Evolutionary conservation across 805 yeast genomes (phyloP).

Genomic region (Pichia kluyveri): DNA sequence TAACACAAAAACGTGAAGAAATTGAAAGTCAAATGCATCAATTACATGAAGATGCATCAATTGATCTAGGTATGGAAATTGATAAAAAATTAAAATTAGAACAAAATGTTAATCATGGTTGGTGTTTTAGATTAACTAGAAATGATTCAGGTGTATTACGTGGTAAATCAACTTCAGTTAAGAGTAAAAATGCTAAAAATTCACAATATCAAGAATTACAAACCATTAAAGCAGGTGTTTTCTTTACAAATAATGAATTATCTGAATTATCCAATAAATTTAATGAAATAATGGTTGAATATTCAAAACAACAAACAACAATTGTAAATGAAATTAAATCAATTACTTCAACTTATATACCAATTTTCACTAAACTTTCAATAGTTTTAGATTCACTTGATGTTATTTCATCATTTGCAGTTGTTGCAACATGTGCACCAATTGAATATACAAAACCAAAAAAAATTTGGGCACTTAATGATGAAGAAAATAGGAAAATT

Average conservation of each 20-base stretch:
- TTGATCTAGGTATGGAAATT: slow-evolving; percentile 69
- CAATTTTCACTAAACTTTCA: slow-evolving; percentile 64
- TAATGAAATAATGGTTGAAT: slow-evolving; percentile 50
- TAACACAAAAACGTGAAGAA: slow-evolving; percentile 48
- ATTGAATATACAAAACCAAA: slow-evolving; percentile 68
- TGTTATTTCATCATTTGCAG: slow-evolving; percentile 79
- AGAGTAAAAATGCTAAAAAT: slow-evolving; percentile 13
- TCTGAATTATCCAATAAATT: slow-evolving; percentile 52
- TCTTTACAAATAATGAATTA: slow-evolving; percentile 68
- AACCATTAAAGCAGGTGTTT: slow-evolving; percentile 93
- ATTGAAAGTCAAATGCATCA: slow-evolving; percentile 46
- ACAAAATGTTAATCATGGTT: slow-evolving; percentile 79
- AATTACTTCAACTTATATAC: slow-evolving; percentile 73
- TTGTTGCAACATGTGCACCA: slow-evolving; percentile 75
- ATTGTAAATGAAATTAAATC: slow-evolving; percentile 76
- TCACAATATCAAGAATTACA: slow-evolving; percentile 67
- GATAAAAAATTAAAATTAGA: slow-evolving; percentile 88
- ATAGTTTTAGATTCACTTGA: slow-evolving; percentile 65
- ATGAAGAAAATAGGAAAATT: slow-evolving; percentile 35
- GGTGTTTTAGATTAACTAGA: slow-evolving; percentile 91
- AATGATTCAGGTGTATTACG: slow-evolving; percentile 78
- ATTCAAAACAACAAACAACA: slow-evolving; percentile 65
- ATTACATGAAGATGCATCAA: slow-evolving; percentile 58
- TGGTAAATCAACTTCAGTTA: slow-evolving; percentile 20
- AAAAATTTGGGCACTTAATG: slow-evolving; percentile 43